Conservation (phyloP, 1,284 basidiomycete species). For the Ceratobasidium sp. region DNA sequence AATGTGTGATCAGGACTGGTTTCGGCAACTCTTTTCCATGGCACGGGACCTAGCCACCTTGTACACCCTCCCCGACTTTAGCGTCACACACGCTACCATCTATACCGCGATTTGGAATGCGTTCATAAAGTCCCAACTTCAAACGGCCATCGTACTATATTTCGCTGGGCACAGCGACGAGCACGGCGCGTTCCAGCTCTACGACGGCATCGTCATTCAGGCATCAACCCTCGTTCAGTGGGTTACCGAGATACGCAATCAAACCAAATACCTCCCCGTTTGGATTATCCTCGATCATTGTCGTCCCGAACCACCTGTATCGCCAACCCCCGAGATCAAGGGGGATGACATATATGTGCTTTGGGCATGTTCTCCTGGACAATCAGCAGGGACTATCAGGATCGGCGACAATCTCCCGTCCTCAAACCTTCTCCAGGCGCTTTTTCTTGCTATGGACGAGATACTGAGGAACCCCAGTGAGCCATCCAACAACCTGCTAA, state of each 20-base stretch:
- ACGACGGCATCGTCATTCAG: not conserved
- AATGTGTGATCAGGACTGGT: too few species aligned
- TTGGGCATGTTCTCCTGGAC: constrained; percentile 31
- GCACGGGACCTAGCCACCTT: too few species aligned
- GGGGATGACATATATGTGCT: not conserved
- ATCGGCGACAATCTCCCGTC: not conserved
- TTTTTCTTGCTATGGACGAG: not conserved
- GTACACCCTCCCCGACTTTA: too few species aligned
- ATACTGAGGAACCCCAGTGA: not conserved
- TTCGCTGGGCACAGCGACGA: constrained; percentile 27
- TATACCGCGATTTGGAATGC: not conserved
- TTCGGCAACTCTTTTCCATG: too few species aligned
- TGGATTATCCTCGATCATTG: constrained; percentile 25
- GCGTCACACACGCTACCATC: not conserved
- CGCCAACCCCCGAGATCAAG: not conserved
- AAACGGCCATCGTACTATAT: not conserved
- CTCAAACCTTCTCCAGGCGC: not conserved
- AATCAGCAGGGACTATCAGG: not conserved
- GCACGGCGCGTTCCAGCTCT: constrained; percentile 16
- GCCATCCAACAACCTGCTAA: not conserved
- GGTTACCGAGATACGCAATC: not conserved
- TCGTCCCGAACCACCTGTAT: not conserved
- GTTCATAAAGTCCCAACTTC: not conserved
- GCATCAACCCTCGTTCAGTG: constrained; percentile 8
- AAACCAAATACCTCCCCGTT: constrained; percentile 1